These are phyloP conservation scores for Neoboletus brunneissimus DNA, from an alignment of 768 basidiomycete genomes.

Conservation along the genomic window DNA sequence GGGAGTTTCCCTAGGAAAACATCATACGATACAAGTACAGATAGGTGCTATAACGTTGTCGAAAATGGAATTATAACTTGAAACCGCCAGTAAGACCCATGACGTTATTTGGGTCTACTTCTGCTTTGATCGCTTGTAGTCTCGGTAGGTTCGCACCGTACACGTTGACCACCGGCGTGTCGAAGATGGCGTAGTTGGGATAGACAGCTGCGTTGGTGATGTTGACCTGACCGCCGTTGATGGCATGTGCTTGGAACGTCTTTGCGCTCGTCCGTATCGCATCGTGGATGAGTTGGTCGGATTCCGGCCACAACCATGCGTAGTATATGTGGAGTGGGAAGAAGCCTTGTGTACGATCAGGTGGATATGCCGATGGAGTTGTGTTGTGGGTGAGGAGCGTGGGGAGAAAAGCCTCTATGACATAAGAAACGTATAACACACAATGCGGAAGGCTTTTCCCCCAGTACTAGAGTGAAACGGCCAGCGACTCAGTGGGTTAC, in stretches of 20 bases:
- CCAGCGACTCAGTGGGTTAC: not conserved
- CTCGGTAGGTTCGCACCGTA: constrained; percentile 43
- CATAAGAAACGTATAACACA: too few species aligned
- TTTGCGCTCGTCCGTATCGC: constrained; percentile 26
- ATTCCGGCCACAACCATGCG: constrained; percentile 4
- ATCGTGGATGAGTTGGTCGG: not conserved
- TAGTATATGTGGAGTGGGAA: too few species aligned
- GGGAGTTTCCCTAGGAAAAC: too few species aligned
- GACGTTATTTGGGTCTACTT: constrained; percentile 52
- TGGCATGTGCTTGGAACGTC: constrained; percentile 37
- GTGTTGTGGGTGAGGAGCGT: too few species aligned
- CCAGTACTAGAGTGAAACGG: constrained; percentile 1
- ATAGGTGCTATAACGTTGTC: not conserved
- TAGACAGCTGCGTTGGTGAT: constrained; percentile 42
- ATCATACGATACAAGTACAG: not conserved
- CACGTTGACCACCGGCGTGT: constrained; percentile 45
- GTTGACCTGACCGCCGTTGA: constrained; percentile 33
- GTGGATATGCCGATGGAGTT: constrained; percentile 44
- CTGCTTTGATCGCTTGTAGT: constrained; percentile 41
- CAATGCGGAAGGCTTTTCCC: too few species aligned
- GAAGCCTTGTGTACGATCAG: constrained; percentile 25
- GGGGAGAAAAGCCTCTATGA: too few species aligned
- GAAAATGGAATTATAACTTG: constrained; percentile 37
- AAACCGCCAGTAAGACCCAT: constrained; percentile 67
- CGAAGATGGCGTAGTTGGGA: constrained; percentile 44